A percentile compares a stretch with the other conserved stretches of the same genome.
phyloP scores from a whole-genome alignment of 768 basidiomycete species.

The Pulveroboletus sp. region DNA sequence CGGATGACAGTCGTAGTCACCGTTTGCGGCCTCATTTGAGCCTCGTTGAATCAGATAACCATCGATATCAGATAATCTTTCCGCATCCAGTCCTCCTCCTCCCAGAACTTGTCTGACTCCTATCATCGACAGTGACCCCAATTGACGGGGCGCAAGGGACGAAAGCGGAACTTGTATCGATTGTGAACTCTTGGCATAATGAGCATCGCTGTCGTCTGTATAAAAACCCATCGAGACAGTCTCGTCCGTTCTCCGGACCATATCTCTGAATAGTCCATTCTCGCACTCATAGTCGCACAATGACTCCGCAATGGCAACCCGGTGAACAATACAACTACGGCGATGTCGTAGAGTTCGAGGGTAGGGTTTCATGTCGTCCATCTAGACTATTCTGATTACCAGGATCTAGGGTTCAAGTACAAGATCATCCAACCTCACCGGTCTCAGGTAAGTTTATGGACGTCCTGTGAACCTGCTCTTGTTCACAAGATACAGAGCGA shows the following conservation, averaged over 20 bases:
- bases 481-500: conserved; percentile 41
- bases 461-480: neutral
- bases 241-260: neutral
- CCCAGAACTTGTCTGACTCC: neutral
- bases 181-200: conserved; percentile 1
- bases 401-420: conserved; percentile 43
- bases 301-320: conserved; percentile 55
- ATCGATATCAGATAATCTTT: conserved; percentile 8
- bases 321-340: conserved; percentile 54
- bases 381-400: conserved; percentile 6
- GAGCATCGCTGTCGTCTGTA: conserved; percentile 10
- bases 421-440: conserved; percentile 68
- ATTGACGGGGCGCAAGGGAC: neutral
- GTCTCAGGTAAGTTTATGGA: conserved; percentile 49
- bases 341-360: conserved; percentile 53
- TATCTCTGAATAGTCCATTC: conserved; percentile 4
- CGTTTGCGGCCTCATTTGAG: conserved; percentile 15
- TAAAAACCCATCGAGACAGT: conserved; percentile 13
- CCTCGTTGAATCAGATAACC: conserved; percentile 28
- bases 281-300: conserved; percentile 18
- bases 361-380: conserved; percentile 28
- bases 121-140: neutral
- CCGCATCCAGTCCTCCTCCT: conserved; percentile 5
- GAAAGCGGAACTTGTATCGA: conserved; percentile 4
- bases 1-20: neutral